A percentile compares a stretch with the other conserved stretches of the same genome.
These are phyloP conservation scores for Neurospora sp. DNA, from an alignment of 2,329 filamentous ascomycete genomes.

Conservation along the genomic window DNA sequence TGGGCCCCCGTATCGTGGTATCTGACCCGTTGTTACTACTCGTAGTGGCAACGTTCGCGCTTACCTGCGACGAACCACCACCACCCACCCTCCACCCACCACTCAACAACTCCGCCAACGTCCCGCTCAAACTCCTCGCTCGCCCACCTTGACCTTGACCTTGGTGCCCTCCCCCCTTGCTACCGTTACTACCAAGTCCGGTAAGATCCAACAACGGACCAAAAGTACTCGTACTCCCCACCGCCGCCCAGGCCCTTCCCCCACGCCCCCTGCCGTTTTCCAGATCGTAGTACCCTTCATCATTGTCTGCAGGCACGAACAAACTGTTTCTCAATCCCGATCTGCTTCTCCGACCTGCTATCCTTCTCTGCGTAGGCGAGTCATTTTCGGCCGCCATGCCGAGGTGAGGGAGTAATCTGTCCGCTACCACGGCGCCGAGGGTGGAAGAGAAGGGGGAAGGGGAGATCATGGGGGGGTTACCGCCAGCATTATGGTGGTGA, in stretches of 20 bases:
- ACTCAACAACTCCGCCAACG: slow-evolving; percentile 26
- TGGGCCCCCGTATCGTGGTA: neutral
- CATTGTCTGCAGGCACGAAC: slow-evolving; percentile 36
- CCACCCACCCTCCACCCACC: slow-evolving; percentile 17
- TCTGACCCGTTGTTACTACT: neutral
- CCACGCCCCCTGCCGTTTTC: slow-evolving; percentile 5
- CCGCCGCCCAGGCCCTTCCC: neutral
- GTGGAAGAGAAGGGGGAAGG: slow-evolving; percentile 52
- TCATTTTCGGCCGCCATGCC: slow-evolving; percentile 17
- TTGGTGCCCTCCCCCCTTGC: neutral
- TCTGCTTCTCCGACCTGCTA: slow-evolving; percentile 37
- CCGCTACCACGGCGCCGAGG: slow-evolving; percentile 47
- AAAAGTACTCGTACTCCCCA: neutral
- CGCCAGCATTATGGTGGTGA: slow-evolving; percentile 25
- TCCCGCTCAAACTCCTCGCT: slow-evolving; percentile 30
- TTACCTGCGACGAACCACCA: neutral
- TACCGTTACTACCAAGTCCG: slow-evolving; percentile 4
- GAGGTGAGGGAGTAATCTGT: slow-evolving; percentile 38
- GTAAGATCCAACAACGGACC: slow-evolving; percentile 16
- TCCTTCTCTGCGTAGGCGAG: slow-evolving; percentile 27
- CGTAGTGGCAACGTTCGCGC: neutral
- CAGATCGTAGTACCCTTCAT: slow-evolving; percentile 9
- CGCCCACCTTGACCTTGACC: slow-evolving; percentile 18
- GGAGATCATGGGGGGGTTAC: slow-evolving; percentile 42
- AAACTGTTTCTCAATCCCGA: slow-evolving; percentile 44